A percentile compares a stretch with the other conserved stretches of the same genome.
These are phyloP conservation scores for Chaetomiaceae sp. DNA, from an alignment of 2,329 filamentous ascomycete genomes.

Conservation along the genomic window DNA sequence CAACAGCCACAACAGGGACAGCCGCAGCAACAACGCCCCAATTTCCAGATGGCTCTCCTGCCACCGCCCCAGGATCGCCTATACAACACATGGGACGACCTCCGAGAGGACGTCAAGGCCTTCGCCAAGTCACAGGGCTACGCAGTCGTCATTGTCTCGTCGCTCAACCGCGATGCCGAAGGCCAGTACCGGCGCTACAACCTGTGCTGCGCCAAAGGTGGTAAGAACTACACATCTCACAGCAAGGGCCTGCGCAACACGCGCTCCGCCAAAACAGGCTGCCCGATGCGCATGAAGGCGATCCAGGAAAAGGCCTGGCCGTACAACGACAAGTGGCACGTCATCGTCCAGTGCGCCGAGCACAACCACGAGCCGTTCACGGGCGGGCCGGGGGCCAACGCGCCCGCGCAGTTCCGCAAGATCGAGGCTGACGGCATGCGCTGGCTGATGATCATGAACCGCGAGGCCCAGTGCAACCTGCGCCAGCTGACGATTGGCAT, in stretches of 20 bases:
- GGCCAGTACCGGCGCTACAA: slow-evolving; percentile 31
- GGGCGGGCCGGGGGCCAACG: slow-evolving; percentile 24
- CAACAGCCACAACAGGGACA: slow-evolving; percentile 11
- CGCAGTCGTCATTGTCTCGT: slow-evolving; percentile 27
- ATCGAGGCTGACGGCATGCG: slow-evolving; percentile 28
- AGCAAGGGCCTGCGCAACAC: slow-evolving; percentile 26
- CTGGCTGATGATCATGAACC: slow-evolving; percentile 31
- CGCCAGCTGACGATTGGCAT: slow-evolving; percentile 30
- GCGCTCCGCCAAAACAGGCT: slow-evolving; percentile 28
- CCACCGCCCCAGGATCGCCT: slow-evolving; percentile 29
- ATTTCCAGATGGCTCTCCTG: slow-evolving; percentile 29
- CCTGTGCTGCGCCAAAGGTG: slow-evolving; percentile 29
- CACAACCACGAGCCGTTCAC: slow-evolving; percentile 31
- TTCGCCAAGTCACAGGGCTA: slow-evolving; percentile 29
- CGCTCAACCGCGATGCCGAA: slow-evolving; percentile 27
- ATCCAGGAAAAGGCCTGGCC: slow-evolving; percentile 29
- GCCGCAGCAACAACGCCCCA: slow-evolving; percentile 19
- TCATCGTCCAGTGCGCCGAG: slow-evolving; percentile 29
- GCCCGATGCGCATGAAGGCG: slow-evolving; percentile 30
- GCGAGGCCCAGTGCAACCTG: slow-evolving; percentile 28
- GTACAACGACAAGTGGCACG: slow-evolving; percentile 30
- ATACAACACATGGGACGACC: slow-evolving; percentile 26
- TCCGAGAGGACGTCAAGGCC: slow-evolving; percentile 25
- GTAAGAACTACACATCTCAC: slow-evolving; percentile 27
- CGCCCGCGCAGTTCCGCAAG: slow-evolving; percentile 30